phyloP scores from a whole-genome alignment of 2,329 filamentous ascomycete species.

The Macrophomina phaseolina region DNA sequence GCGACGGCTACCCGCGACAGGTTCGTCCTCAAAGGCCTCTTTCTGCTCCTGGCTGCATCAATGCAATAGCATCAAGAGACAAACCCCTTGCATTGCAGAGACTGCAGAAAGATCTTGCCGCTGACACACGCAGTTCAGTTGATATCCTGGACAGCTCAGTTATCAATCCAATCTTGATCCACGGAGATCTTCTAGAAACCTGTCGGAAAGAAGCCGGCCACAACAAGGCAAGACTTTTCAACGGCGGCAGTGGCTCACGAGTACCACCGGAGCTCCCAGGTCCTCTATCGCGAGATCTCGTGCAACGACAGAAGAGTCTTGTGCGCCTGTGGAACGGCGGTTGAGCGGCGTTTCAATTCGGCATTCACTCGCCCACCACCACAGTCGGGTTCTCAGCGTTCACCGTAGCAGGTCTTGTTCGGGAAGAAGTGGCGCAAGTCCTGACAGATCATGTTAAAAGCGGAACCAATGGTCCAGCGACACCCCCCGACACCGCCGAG shows the following conservation, averaged over 20 bases:
- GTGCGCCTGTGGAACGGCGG: slow-evolving; percentile 19
- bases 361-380: not conserved
- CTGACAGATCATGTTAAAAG: slow-evolving; percentile 31
- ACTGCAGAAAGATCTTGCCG: slow-evolving; percentile 7
- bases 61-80: slow-evolving; percentile 37
- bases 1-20: slow-evolving; percentile 42
- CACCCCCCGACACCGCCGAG: slow-evolving; percentile 47
- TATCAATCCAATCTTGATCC: slow-evolving; percentile 25
- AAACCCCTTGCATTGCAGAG: slow-evolving; percentile 36
- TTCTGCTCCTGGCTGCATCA: slow-evolving; percentile 39
- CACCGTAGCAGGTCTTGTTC: not conserved
- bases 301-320: slow-evolving; percentile 19
- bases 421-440: not conserved
- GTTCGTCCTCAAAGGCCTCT: slow-evolving; percentile 38
- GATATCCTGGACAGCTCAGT: slow-evolving; percentile 19
- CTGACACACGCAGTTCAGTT: slow-evolving; percentile 23
- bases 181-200: slow-evolving; percentile 33
- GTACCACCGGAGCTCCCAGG: slow-evolving; percentile 18
- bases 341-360: slow-evolving; percentile 5
- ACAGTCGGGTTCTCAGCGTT: not conserved
- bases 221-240: slow-evolving; percentile 25
- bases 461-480: slow-evolving; percentile 42
- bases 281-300: slow-evolving; percentile 23
- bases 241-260: slow-evolving; percentile 11
- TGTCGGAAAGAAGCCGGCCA: slow-evolving; percentile 29